Evolutionary conservation across 176 grass and related monocot genomes (phyloP).

Genomic region (Thalia dealbata): DNA sequence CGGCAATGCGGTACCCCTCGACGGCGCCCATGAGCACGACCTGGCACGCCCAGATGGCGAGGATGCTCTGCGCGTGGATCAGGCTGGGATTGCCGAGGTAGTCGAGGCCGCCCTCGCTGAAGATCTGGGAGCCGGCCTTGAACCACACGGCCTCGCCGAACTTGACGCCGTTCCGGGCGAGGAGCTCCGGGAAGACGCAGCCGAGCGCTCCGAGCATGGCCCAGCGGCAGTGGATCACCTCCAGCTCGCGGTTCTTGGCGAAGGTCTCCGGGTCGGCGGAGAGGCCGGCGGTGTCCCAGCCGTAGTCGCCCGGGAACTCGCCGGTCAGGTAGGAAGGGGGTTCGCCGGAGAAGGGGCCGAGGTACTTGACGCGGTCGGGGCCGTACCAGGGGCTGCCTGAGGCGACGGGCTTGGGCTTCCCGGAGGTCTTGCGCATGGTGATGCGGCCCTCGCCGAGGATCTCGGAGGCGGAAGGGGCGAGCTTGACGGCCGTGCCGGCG

Average conservation of each 20-base stretch:
- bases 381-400: conserved; percentile 80
- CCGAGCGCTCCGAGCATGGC: conserved; percentile 84
- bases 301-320: conserved; percentile 83
- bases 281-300: conserved; percentile 73
- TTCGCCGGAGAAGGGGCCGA: conserved; percentile 75
- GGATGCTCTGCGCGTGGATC: conserved; percentile 79
- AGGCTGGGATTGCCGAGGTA: conserved; percentile 84
- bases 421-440: no score
- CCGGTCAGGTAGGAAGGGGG: conserved; percentile 71
- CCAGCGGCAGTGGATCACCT: conserved; percentile 77
- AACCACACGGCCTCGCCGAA: conserved; percentile 95
- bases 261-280: conserved; percentile 79
- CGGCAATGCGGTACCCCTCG: conserved; percentile 72
- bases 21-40: conserved; percentile 80
- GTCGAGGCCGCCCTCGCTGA: conserved; percentile 75
- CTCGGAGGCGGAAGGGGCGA: no score
- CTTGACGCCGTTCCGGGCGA: conserved; percentile 65
- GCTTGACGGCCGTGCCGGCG: no score
- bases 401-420: not conserved
- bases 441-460: no score
- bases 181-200: conserved; percentile 81
- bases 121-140: conserved; percentile 76
- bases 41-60: conserved; percentile 73
- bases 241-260: conserved; percentile 80
- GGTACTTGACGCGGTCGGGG: conserved; percentile 63